A percentile compares a stretch with the other conserved stretches of the same genome.
Conservation (phyloP, 139 green algal species). For the Limnomonas spitsbergensis region DNA sequence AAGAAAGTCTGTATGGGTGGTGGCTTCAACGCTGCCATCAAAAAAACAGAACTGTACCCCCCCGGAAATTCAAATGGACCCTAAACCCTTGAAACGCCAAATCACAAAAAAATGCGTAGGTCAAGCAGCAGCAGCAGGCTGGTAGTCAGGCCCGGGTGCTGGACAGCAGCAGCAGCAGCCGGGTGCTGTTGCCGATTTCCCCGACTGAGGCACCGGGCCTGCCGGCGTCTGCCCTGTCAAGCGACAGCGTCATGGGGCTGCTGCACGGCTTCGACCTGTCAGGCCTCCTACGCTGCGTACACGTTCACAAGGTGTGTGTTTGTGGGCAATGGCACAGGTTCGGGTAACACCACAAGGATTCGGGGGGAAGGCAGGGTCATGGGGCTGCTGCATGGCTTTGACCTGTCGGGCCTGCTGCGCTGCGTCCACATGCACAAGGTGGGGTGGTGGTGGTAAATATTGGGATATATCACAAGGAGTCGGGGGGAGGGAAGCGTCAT, state of each 20-base stretch:
- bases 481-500: slow-evolving; percentile 3
- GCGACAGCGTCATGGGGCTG: slow-evolving; percentile 18
- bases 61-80: too few relatives aligned
- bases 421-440: slow-evolving; percentile 20
- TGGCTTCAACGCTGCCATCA: too few relatives aligned
- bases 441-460: neutral
- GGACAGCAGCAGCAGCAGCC: too few relatives aligned
- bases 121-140: too few relatives aligned
- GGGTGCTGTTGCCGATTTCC: too few relatives aligned
- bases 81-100: too few relatives aligned
- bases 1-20: too few relatives aligned
- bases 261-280: slow-evolving; percentile 60
- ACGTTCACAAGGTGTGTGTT: slow-evolving; percentile 10
- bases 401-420: slow-evolving; percentile 59
- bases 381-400: slow-evolving; percentile 46
- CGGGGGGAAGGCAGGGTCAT: slow-evolving; percentile 2
- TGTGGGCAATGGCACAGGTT: too few relatives aligned
- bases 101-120: too few relatives aligned
- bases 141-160: too few relatives aligned
- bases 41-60: neutral
- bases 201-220: neutral
- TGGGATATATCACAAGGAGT: too few relatives aligned
- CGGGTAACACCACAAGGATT: too few relatives aligned
- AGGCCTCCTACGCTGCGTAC: slow-evolving; percentile 39
- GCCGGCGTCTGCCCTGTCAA: neutral